Base-by-base conservation (phyloP, 352 stramenopile genomes). In the Globisporangium viniferum region DNA sequence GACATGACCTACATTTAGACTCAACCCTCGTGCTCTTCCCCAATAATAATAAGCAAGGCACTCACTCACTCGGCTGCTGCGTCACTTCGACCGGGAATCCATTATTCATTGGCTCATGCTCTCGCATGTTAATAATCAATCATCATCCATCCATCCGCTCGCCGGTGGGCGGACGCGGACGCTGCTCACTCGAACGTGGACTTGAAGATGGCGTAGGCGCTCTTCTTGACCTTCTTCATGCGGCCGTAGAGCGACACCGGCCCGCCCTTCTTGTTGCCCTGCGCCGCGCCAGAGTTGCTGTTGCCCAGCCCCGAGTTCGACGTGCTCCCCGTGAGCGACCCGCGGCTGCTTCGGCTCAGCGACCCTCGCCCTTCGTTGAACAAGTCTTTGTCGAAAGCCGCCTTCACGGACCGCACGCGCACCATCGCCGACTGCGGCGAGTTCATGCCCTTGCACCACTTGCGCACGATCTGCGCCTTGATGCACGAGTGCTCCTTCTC, bases 401-500 rank as follows among this genome's bases (percentile, higher is more conserved):
- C 74, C 59, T 93, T 93, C 0, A 93, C 85, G 1, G 65, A 75
- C 48, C 82, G 85, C 18, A 93, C 84, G 44, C 85, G 80, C 33
- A 89, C 69, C 82, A 93, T 89, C n/a, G 81, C 82, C 14, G 85
- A 89, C 64, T 91, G 85, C 2, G 86, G 86, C 18, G 84, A 92
- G 63, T 93, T 91, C 64, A 93, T 84, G 15, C 81, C 82, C 60
- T 90, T 88, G 65, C 86, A 93, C 82, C 82, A 93, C 59, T 92
- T 93, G 46, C 86, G 79, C 22, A 93, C 83, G 64, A 93, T 93
- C 69, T 92, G 83, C 18, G 81, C 80, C 55, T 88, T 86, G 69
- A 93, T 93, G 69, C 83, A 93, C n/a, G 83, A 84, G 64, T 92
- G 84, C 58, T 93, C 86, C 66, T 92, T 93, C 73, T 93, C 86